Conservation (phyloP, 2,329 filamentous ascomycete species). For the Trichophyton mentagrophytes region DNA sequence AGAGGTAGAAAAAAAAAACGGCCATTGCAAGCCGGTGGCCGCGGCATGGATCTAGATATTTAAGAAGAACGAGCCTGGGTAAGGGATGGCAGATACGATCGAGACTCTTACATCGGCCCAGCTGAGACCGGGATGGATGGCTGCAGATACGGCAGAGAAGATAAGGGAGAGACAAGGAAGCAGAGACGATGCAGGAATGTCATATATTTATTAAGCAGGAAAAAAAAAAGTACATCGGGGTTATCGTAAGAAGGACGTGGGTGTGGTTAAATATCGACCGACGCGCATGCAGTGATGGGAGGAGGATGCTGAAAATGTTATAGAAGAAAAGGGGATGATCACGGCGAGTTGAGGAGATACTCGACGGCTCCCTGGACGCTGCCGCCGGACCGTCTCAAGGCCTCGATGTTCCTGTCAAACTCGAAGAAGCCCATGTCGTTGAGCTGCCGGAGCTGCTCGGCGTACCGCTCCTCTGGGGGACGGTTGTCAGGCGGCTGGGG, state of each 20-base stretch:
- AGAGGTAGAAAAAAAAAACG: too few species aligned
- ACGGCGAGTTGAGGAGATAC: conserved; percentile 27
- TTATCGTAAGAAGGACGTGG: not conserved
- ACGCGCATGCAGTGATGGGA: not conserved
- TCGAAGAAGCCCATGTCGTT: conserved; percentile 99
- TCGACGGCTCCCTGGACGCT: conserved; percentile 70
- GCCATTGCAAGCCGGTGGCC: too few species aligned
- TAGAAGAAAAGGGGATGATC: not conserved
- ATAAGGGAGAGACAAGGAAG: not conserved
- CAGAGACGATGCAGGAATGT: not conserved
- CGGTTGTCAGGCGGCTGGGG: conserved; percentile 58
- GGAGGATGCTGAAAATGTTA: not conserved
- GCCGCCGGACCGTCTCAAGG: conserved; percentile 74
- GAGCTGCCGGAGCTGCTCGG: conserved; percentile 75
- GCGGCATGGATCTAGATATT: too few species aligned
- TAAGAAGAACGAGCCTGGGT: not conserved
- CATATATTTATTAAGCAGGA: not conserved
- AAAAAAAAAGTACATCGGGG: not conserved
- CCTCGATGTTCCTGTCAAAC: conserved; percentile 84
- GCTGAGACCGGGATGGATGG: not conserved
- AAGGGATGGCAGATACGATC: not conserved
- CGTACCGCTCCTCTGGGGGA: conserved; percentile 87
- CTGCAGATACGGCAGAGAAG: not conserved
- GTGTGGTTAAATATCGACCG: not conserved
- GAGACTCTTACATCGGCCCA: not conserved